Percentiles rank a stretch among this genome's conserved stretches.
Evolutionary conservation across 2,329 filamentous ascomycete species (phyloP).

Genomic region (Scedosporium dehoogii): DNA sequence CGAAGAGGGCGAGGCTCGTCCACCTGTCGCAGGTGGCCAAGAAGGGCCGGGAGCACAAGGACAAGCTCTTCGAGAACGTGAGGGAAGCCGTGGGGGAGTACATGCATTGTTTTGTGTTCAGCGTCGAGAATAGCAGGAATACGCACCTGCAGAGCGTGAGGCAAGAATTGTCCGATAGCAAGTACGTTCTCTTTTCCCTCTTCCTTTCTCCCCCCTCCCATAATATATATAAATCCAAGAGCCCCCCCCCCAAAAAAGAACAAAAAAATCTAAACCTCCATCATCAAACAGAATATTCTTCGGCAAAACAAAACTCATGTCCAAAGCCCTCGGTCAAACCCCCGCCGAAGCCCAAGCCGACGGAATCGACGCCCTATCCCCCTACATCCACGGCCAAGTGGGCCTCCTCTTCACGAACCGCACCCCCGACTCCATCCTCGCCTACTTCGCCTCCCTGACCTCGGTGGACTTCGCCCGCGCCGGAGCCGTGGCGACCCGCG

Average conservation of each 20-base stretch:
- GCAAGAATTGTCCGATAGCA: conserved; percentile 72
- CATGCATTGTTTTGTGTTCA: conserved; percentile 87
- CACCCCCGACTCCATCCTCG: conserved; percentile 51
- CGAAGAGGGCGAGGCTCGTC: conserved; percentile 81
- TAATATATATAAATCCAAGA: not conserved
- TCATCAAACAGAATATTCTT: conserved; percentile 73
- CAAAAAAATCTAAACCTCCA: not conserved
- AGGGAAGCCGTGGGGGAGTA: conserved; percentile 77
- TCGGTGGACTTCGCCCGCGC: conserved; percentile 88
- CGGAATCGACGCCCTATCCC: conserved; percentile 60
- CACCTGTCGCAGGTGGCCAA: conserved; percentile 87
- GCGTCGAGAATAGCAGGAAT: conserved; percentile 96
- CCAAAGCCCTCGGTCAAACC: conserved; percentile 76
- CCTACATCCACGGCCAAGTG: conserved; percentile 69
- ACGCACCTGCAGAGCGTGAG: conserved; percentile 88
- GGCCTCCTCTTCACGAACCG: conserved; percentile 87
- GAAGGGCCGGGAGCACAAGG: conserved; percentile 86
- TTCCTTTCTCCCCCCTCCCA: conserved; percentile 5
- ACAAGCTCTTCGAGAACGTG: conserved; percentile 79
- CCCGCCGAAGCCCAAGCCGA: conserved; percentile 72
- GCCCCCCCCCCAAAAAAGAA: too few relatives aligned
- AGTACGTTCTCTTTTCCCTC: conserved; percentile 40
- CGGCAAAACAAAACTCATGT: conserved; percentile 99
- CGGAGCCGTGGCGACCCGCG: conserved; percentile 63
- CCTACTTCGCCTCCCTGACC: conserved; percentile 62